Base-by-base conservation (phyloP, 2,329 filamentous ascomycete genomes). In the Clarireedia homoeocarpa region DNA sequence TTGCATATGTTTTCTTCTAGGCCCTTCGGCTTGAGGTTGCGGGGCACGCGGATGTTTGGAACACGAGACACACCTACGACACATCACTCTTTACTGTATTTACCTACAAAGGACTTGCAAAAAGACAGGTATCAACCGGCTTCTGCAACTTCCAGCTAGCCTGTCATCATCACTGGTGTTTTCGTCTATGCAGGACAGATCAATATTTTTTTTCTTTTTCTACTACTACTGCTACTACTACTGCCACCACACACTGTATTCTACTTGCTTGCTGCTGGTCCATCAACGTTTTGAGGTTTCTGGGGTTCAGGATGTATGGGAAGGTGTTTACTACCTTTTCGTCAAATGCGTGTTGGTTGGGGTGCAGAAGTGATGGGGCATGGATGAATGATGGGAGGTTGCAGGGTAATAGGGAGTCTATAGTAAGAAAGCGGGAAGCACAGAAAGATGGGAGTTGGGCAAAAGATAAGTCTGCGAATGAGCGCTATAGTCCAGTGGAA, bases 1-100 rank as follows among this genome's bases (percentile, higher is more conserved):
- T 97, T 65, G 94, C 91, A 55, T 99, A 96, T 74, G 83, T 97
- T 72, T 91, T 99, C 77, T 99, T 99, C 74, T 99, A 84, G 78
- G 39, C 39, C 17, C 17, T 42, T 17, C 1, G 39, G n/a, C 20
- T 42, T 42, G 15, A 34, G 9, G 30, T 34, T 34, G 10, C 9
- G 12, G 30, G 30, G 30, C 30, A 34, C 10, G 30, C 4, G 30
- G 30, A 34, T 34, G 30, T 34, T 34, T 34, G 27, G 27, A 30
- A 9, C 27, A 30, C 10, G 27, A 30, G 27, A 30, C 27, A 30
- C 30, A 34, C 10, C 30, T 34, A 34, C 30, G 30, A 34, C 30
- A 34, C 30, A 20, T n/a, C 15, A 42, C 39, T 42, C 39, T n/a
- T 42, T 14, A n/a, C 17, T 42, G 39, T 17, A 17, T 42, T 42